Evolutionary conservation across 495 filamentous ascomycete genomes (phyloP).

Genomic region (Beverwykella pulmonaria): DNA sequence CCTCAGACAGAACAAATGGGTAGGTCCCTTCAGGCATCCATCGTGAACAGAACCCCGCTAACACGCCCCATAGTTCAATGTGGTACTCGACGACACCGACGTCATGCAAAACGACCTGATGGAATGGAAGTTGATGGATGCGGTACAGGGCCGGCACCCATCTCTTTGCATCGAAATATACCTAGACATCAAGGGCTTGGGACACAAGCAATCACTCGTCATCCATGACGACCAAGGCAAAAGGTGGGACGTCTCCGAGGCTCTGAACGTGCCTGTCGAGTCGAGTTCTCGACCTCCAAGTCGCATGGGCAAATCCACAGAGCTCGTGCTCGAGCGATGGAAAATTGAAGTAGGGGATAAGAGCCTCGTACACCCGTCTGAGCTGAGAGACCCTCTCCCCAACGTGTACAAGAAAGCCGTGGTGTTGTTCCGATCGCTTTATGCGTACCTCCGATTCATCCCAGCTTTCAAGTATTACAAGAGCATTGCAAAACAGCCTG

Average conservation of each 20-base stretch:
- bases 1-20: slow-evolving; percentile 87
- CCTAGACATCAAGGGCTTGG: slow-evolving; percentile 77
- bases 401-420: slow-evolving; percentile 96
- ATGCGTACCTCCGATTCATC: slow-evolving; percentile 76
- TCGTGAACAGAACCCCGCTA: slow-evolving; percentile 5
- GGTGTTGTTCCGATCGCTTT: slow-evolving; percentile 91
- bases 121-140: slow-evolving; percentile 77
- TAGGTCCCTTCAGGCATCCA: slow-evolving; percentile 55
- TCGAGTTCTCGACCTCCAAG: slow-evolving; percentile 51
- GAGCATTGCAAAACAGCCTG: slow-evolving; percentile 65
- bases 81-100: slow-evolving; percentile 91
- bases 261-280: slow-evolving; percentile 64
- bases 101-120: slow-evolving; percentile 76
- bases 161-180: slow-evolving; percentile 89
- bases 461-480: slow-evolving; percentile 76
- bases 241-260: slow-evolving; percentile 88
- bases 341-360: slow-evolving; percentile 71
- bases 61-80: slow-evolving; percentile 73
- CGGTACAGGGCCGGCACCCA: slow-evolving; percentile 74
- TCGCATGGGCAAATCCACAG: slow-evolving; percentile 55
- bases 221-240: slow-evolving; percentile 85
- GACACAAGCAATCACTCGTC: slow-evolving; percentile 82
- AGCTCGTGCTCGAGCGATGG: slow-evolving; percentile 91
- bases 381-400: slow-evolving; percentile 72
- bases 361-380: slow-evolving; percentile 57